phyloP scores from a whole-genome alignment of 345 rosid species.

The Moringa oleifera region DNA sequence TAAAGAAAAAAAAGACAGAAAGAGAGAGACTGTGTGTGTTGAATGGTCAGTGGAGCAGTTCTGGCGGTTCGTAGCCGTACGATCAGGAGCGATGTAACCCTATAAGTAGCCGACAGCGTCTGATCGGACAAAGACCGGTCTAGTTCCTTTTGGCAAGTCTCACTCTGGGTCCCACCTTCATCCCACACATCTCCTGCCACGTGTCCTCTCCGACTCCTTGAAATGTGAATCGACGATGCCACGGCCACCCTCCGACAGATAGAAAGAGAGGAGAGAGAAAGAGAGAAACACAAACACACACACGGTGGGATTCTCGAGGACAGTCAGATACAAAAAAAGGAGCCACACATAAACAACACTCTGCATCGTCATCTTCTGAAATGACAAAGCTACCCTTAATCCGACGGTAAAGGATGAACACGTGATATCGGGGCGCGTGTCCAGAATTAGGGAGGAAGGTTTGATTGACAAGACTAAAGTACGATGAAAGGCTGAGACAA shows the following conservation, averaged over 20 bases:
- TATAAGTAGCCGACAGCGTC: slow-evolving; percentile 26
- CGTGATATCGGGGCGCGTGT: slow-evolving; percentile 29
- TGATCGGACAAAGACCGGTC: slow-evolving; percentile 35
- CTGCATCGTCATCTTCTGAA: background rate
- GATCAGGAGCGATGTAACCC: slow-evolving; percentile 16
- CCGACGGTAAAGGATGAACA: background rate
- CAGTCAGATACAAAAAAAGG: no score
- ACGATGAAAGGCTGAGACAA: slow-evolving; percentile 50
- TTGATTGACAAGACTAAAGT: slow-evolving; percentile 38
- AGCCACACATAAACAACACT: no score
- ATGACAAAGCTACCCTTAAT: background rate
- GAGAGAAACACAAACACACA: no score
- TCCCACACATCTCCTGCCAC: slow-evolving; percentile 29
- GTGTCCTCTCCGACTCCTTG: slow-evolving; percentile 6
- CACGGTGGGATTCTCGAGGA: slow-evolving; percentile 11
- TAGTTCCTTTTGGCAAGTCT: slow-evolving; percentile 42
- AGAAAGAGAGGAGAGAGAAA: no score
- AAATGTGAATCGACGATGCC: background rate
- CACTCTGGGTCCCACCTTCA: slow-evolving; percentile 22
- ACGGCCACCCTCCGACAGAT: no score
- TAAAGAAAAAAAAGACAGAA: no score
- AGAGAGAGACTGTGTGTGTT: background rate
- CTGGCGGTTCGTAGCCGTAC: slow-evolving; percentile 20
- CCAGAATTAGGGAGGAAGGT: no score
- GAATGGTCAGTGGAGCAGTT: slow-evolving; percentile 8